Evolutionary conservation across 192 early-diverging fungal species (phyloP), one percentile per base, ranked within the genome.

Genomic region (Entomortierella beljakovae): DNA sequence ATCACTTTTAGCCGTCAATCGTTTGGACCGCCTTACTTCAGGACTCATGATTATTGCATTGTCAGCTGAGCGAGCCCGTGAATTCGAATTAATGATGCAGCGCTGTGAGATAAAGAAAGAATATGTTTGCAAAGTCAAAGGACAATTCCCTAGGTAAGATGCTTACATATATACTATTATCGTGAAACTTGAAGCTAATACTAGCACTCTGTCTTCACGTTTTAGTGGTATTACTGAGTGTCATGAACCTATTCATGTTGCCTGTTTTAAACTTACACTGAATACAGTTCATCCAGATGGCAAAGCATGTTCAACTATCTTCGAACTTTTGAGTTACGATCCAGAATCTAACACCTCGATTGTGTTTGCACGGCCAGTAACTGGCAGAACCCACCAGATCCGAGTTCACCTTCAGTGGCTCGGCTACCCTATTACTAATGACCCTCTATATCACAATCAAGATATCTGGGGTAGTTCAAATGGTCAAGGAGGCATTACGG

Each of bases 311-410:
- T 80, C 81, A 16, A 98, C 98, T 0, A 80, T 89, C 49, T 99
- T 99, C 80, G 81, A 88, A 34, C 72, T 86, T 10, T 68, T 94
- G 7, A 71, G 67, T 28, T 88, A 83, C 60, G 94, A 95, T 68
- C 88, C 90, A 3, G 42, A 48, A 0, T 53, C 63, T 2, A 83
- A 91, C 13, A 79, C 75, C 9, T 94, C 93, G 35, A 86, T 97
- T 4, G 92, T 98, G 11, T 80, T 86, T 62, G 94, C 93, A 64
- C 81, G 88, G 48, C 98, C 98, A 1, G 71, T 94, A 20, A 98
- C 97, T 0, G 98, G 98, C 2, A 84, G 98, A 32, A 98, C 97
- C 15, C 98, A 99, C 62, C 98, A 99, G 83, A 98, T 99, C 64
- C 90, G 98, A 34, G 97, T 99, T 48, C 98, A 99, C 68, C 73